Base-by-base conservation (phyloP, 2,329 filamentous ascomycete genomes). In the Colletotrichum incanum region DNA sequence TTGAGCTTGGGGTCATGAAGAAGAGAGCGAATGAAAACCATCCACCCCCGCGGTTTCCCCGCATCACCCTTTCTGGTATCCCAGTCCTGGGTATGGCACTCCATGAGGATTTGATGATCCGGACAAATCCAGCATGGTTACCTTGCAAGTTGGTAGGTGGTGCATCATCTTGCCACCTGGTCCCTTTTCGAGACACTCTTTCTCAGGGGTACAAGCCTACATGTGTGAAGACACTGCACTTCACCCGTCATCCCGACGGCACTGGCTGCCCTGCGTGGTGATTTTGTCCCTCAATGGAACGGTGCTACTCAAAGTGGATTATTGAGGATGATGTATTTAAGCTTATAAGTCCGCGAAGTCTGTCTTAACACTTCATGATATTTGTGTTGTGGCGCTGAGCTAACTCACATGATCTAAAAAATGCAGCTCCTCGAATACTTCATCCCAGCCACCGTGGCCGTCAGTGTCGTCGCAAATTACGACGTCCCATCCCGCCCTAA, bases 391-490 rank as follows among this genome's bases (percentile, higher is more conserved):
- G n/a, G 23, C n/a, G 45, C 8, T 23, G n/a, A 18, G 28, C 11
- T 1, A 20, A 12, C 28, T 54, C n/a, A 11, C n/a, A n/a, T 23
- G 20, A 31, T 0, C 7, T 31, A 4, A 11, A 23, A 9, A 2
- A 63, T 63, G 60, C 47, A 63, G 9, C 60, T 63, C 18, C 14
- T 41, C 14, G 54, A 52, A 3, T n/a, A 28, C n/a, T 47, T 63
- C 6, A 1, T 63, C 23, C 34, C 60, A 4, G 34, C 34, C 3
- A 4, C 28, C 23, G 14, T 31, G 31, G 34, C 20, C n/a, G 5
- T 43, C 11, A 34, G 60, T 16, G 47, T 63, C 20, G 45, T 47
- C 16, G 60, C 31, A 28, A 34, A 47, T 4, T 52, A 63, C 60
- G 45, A 63, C 28, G 28, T 31, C 28, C 28, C 28, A 31, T 6